Evolutionary conservation across 2,329 filamentous ascomycete species (phyloP).

Genomic region (Colletotrichum sp.): DNA sequence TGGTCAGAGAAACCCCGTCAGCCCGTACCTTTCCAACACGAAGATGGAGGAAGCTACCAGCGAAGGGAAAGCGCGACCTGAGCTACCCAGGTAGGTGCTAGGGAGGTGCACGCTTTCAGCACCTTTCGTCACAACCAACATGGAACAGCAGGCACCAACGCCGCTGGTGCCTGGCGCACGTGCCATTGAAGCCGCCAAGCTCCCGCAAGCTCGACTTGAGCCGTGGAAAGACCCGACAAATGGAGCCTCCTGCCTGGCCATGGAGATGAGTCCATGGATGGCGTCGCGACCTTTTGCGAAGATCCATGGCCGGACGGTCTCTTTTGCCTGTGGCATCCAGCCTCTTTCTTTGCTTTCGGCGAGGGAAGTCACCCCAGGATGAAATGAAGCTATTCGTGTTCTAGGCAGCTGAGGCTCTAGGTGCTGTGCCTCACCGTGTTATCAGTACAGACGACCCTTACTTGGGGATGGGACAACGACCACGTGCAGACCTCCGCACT

Average conservation of each 20-base stretch:
- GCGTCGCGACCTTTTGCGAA: neutral
- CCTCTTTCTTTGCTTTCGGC: neutral
- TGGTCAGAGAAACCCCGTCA: neutral
- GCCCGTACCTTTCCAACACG: neutral
- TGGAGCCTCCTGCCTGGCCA: neutral
- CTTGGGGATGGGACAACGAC: neutral
- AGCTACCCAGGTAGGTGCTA: neutral
- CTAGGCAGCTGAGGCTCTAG: neutral
- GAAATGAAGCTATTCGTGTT: neutral
- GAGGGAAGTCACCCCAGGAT: neutral
- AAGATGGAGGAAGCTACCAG: neutral
- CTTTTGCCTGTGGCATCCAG: neutral
- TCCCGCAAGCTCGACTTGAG: slow-evolving; percentile 4
- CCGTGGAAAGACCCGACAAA: neutral
- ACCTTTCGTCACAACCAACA: neutral
- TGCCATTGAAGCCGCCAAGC: neutral
- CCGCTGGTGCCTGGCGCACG: slow-evolving; percentile 22
- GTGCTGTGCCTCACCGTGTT: neutral
- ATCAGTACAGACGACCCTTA: neutral
- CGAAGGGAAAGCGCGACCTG: neutral
- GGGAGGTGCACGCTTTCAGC: neutral
- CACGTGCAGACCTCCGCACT: neutral
- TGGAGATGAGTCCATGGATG: neutral
- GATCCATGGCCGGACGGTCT: neutral
- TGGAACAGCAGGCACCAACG: slow-evolving; percentile 4